Conservation (phyloP, 73 alveolate species). For the Breviolum minutum region DNA sequence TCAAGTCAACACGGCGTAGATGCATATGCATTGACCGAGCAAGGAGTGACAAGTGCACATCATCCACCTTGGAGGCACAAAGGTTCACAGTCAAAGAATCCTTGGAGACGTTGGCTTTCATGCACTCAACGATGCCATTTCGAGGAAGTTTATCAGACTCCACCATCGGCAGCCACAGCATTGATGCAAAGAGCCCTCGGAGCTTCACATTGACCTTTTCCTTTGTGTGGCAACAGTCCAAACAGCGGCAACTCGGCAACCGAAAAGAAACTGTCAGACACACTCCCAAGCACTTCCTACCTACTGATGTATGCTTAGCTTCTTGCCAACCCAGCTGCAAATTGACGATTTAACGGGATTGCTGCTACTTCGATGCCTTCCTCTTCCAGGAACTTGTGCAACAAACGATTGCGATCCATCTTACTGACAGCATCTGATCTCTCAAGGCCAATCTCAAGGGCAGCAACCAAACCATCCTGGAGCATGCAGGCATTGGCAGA, state of each 20-base stretch:
- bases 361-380: conserved; percentile 41
- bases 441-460: conserved; percentile 58
- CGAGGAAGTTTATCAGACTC: conserved; percentile 64
- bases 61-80: conserved; percentile 55
- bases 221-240: neutral
- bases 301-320: neutral
- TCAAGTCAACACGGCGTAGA: conserved; percentile 14
- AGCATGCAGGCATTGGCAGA: too few species aligned
- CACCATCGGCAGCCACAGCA: conserved; percentile 79
- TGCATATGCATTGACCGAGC: conserved; percentile 54
- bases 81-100: conserved; percentile 37
- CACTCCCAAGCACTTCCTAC: neutral
- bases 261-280: neutral
- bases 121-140: conserved; percentile 42
- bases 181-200: conserved; percentile 56
- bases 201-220: conserved; percentile 66
- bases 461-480: conserved; percentile 52
- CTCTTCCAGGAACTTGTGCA: conserved; percentile 73
- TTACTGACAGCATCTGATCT: conserved; percentile 82
- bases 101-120: conserved; percentile 27
- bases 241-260: too few species aligned
- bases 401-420: conserved; percentile 87
- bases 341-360: conserved; percentile 16
- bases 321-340: neutral
- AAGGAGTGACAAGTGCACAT: conserved; percentile 20